These are phyloP conservation scores for Suillus weaverae DNA, from an alignment of 768 basidiomycete genomes.

Conservation along the genomic window DNA sequence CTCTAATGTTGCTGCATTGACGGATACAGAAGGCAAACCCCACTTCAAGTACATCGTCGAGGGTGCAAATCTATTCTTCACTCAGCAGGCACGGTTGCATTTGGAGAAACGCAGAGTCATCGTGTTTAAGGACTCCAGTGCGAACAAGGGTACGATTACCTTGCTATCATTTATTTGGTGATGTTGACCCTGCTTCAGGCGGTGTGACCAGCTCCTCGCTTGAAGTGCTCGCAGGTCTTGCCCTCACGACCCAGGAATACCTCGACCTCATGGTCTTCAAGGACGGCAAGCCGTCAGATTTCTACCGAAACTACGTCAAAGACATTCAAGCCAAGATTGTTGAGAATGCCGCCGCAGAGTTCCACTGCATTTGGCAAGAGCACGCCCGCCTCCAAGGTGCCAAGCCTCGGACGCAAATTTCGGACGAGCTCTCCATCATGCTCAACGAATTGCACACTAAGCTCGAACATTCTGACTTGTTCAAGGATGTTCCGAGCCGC, in stretches of 20 bases:
- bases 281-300: constrained; percentile 78
- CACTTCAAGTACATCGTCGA: constrained; percentile 98
- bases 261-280: constrained; percentile 92
- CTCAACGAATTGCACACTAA: constrained; percentile 92
- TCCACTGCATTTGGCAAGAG: constrained; percentile 91
- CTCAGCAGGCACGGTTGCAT: constrained; percentile 90
- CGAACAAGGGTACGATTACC: constrained; percentile 77
- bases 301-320: constrained; percentile 91
- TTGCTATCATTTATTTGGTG: neutral
- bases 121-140: constrained; percentile 91
- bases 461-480: constrained; percentile 86
- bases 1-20: constrained; percentile 86
- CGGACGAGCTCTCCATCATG: constrained; percentile 90
- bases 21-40: constrained; percentile 92
- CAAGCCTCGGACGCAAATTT: constrained; percentile 86
- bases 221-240: constrained; percentile 96
- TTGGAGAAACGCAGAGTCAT: constrained; percentile 94
- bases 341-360: constrained; percentile 90
- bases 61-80: constrained; percentile 96
- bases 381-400: constrained; percentile 76
- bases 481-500: constrained; percentile 75
- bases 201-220: constrained; percentile 96
- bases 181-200: constrained; percentile 41
- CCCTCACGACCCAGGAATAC: constrained; percentile 88
- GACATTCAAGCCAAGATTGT: constrained; percentile 90